Evolutionary conservation across 495 filamentous ascomycete genomes (phyloP).

Genomic region (Clavariopsis aquatica): DNA sequence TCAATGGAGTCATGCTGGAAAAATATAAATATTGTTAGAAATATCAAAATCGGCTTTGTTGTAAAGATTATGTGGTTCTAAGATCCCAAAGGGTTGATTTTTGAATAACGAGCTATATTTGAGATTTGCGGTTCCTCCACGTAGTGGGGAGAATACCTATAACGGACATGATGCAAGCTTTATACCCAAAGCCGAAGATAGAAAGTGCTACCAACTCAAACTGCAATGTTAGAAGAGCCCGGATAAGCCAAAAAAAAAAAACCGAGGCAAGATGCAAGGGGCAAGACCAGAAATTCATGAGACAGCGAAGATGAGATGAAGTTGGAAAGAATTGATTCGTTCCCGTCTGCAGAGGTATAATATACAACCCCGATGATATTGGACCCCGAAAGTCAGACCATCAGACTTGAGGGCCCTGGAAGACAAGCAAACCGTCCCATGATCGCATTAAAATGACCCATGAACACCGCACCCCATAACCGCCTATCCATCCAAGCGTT

Average conservation of each 20-base stretch:
- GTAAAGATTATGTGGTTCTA: too few species aligned
- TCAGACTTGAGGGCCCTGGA: constrained; percentile 29
- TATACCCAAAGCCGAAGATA: too few species aligned
- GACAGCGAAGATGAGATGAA: not conserved
- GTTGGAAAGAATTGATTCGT: constrained; percentile 33
- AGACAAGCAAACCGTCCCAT: constrained; percentile 45
- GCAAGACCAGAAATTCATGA: not conserved
- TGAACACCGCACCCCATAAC: constrained; percentile 42
- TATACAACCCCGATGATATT: constrained; percentile 34
- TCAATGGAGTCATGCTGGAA: too few species aligned
- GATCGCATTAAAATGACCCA: constrained; percentile 49
- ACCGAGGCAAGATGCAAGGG: not conserved
- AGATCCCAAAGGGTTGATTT: too few species aligned
- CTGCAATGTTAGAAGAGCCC: too few species aligned
- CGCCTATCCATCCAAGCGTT: constrained; percentile 31
- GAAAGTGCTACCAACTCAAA: too few species aligned
- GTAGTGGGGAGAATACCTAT: too few species aligned
- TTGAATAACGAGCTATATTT: too few species aligned
- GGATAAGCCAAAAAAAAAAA: not conserved
- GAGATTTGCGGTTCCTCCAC: too few species aligned
- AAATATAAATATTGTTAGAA: too few species aligned
- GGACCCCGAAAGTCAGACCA: constrained; percentile 33
- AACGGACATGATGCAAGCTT: too few species aligned
- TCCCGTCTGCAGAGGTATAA: constrained; percentile 39
- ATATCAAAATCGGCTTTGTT: too few species aligned